Evolutionary conservation across 1,139 yeast species (phyloP), one percentile per base, ranked within the genome.

Genomic region (Meyerozyma sp.): DNA sequence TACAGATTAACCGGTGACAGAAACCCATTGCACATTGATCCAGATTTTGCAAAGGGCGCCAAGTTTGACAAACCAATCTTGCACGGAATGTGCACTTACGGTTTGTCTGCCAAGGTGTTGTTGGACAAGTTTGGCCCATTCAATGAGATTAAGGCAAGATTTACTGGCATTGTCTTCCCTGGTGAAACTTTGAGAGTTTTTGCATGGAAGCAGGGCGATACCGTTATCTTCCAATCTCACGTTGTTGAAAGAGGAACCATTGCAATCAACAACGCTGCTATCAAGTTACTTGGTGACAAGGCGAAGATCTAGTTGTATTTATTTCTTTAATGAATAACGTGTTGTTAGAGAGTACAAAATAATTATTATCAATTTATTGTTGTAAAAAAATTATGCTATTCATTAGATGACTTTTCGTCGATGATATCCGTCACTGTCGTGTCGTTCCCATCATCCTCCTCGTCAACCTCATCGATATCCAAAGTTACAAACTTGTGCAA

Each of bases 21-120:
- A 66, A 93, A 93, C 66, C 98, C 98, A 51, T 77, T 93, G 57
- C 98, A 93, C 68, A 84, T 93, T 62, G 98, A 93, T 66, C 97
- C 98, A 32, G 73, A 66, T 36, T 86, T 91, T 66, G 97, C 98
- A 27, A 80, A 84, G 52, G 89, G 89, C 49, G 98, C 95, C 45
- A 85, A 85, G 51, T 93, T 91, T 67, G 83, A 83, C 42, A 70
- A 72, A 49, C 98, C 98, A 46, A 93, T 93, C 56, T 76, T 93
- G 54, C 98, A 93, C 66, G 98, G 98, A 43, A 77, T 93, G 69
- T 85, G 95, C 61, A 78, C 90, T 40, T 81, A 88, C 64, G 98
- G 98, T 49, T 79, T 90, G 53, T 70, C 88, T 42, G 86, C 84
- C 36, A 88, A 90, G 66, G 79, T 79, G 13, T 74, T 93, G 56